phyloP scores from a whole-genome alignment of 441 rosid genomes.

The Hura crepitans region DNA sequence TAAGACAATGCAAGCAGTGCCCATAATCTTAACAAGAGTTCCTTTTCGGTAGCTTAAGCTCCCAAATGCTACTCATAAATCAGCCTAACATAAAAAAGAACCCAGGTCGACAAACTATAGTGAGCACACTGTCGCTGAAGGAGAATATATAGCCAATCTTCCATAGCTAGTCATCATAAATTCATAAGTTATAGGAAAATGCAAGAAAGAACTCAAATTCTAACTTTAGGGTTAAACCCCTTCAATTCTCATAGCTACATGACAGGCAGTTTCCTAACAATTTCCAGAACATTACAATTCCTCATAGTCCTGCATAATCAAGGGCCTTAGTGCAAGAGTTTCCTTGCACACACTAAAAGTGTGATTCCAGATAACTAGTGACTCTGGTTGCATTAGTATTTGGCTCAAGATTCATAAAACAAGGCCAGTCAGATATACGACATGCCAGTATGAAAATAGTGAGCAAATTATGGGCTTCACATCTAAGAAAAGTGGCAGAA shows the following conservation, averaged over 20 bases:
- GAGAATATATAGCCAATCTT: not conserved
- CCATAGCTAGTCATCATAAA: not conserved
- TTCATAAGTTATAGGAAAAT: not conserved
- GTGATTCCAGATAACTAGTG: not conserved
- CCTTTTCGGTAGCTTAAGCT: not conserved
- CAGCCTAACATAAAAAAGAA: not conserved
- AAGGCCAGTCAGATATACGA: not conserved
- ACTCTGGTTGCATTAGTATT: not conserved
- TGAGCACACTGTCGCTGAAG: not conserved
- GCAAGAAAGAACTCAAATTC: not conserved
- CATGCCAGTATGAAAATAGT: not conserved
- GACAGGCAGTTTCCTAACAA: not conserved
- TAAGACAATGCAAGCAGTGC: not conserved
- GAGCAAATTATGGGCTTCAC: not conserved
- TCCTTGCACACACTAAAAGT: not conserved
- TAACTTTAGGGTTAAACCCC: not conserved
- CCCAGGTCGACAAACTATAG: not conserved
- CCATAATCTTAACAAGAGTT: not conserved
- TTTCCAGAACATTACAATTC: constrained; percentile 1
- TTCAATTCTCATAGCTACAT: not conserved
- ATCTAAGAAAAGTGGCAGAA: not conserved
- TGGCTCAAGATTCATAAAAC: not conserved
- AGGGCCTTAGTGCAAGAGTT: not conserved
- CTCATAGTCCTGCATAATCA: not conserved
- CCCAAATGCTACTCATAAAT: constrained; percentile 2